phyloP scores from a whole-genome alignment of 805 yeast genomes.

The Yamadazyma phyllophila region DNA sequence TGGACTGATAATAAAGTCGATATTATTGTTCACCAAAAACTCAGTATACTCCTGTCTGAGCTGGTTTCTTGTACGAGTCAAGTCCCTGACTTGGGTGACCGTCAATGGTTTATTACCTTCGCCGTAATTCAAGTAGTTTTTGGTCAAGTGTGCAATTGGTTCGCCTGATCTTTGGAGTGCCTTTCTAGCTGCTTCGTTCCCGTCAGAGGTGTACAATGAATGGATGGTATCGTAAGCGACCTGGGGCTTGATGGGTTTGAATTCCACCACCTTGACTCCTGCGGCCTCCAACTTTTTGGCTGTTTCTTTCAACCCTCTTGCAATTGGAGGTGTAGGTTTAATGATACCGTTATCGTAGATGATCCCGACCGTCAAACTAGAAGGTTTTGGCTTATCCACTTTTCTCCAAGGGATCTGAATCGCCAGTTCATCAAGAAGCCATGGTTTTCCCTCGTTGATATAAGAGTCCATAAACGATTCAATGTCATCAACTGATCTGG shows the following conservation, averaged over 20 bases:
- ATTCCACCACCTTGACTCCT: constrained; percentile 54
- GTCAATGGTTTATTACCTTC: constrained; percentile 48
- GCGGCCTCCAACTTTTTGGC: constrained; percentile 54
- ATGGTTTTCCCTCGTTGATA: constrained; percentile 62
- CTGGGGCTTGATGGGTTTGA: constrained; percentile 55
- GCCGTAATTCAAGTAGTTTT: constrained; percentile 59
- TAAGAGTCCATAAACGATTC: constrained; percentile 67
- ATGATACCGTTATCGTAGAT: constrained; percentile 64
- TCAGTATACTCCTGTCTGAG: constrained; percentile 58
- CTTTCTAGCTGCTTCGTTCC: constrained; percentile 53
- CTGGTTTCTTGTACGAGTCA: constrained; percentile 53
- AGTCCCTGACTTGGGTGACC: constrained; percentile 51
- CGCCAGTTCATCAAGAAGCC: constrained; percentile 49
- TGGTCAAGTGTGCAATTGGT: constrained; percentile 61
- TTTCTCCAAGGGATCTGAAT: constrained; percentile 54
- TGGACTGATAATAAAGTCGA: constrained; percentile 69
- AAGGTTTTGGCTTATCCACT: constrained; percentile 37
- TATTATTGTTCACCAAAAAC: constrained; percentile 48
- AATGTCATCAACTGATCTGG: constrained; percentile 62
- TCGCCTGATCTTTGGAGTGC: constrained; percentile 62
- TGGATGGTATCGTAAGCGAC: constrained; percentile 59
- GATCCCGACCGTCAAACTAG: constrained; percentile 54
- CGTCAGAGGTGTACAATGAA: constrained; percentile 64
- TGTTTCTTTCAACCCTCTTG: constrained; percentile 52
- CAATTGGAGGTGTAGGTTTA: constrained; percentile 64